Conservation (phyloP, 108 stramenopile species). For the Stephanodiscus minutulus region DNA sequence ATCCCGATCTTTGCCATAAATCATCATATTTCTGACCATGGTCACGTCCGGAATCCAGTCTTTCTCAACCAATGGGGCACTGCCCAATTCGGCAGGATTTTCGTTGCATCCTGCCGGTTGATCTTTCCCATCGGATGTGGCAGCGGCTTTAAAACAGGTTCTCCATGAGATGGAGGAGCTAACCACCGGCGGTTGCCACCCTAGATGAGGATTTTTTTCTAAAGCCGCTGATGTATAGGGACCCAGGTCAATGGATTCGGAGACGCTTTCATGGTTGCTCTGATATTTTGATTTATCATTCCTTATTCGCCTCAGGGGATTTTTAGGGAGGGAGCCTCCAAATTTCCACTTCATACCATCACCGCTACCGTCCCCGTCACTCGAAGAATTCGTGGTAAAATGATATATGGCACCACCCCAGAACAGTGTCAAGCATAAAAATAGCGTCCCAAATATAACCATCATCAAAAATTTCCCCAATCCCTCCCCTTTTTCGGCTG, state of each 20-base stretch:
- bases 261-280: not conserved
- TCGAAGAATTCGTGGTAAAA: slow-evolving; percentile 15
- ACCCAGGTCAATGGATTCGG: slow-evolving; percentile 7
- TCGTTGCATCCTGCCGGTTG: slow-evolving; percentile 56
- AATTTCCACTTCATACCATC: not conserved
- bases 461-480: slow-evolving; percentile 5
- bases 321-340: slow-evolving; percentile 13
- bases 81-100: slow-evolving; percentile 40
- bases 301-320: slow-evolving; percentile 24
- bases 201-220: slow-evolving; percentile 55
- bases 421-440: slow-evolving; percentile 12
- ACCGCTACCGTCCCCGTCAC: not conserved
- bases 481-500: not conserved
- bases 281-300: slow-evolving; percentile 18
- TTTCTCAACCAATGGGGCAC: slow-evolving; percentile 15
- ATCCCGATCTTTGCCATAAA: slow-evolving; percentile 57
- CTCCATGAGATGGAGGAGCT: slow-evolving; percentile 59
- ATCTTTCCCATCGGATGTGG: slow-evolving; percentile 37
- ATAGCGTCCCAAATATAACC: slow-evolving; percentile 12
- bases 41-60: slow-evolving; percentile 79
- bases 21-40: slow-evolving; percentile 63
- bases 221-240: slow-evolving; percentile 39
- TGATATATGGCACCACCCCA: slow-evolving; percentile 40
- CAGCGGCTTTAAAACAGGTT: slow-evolving; percentile 53
- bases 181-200: slow-evolving; percentile 62